Conservation (phyloP, 495 filamentous ascomycete species). For the Aspergillus carlsbadensis region DNA sequence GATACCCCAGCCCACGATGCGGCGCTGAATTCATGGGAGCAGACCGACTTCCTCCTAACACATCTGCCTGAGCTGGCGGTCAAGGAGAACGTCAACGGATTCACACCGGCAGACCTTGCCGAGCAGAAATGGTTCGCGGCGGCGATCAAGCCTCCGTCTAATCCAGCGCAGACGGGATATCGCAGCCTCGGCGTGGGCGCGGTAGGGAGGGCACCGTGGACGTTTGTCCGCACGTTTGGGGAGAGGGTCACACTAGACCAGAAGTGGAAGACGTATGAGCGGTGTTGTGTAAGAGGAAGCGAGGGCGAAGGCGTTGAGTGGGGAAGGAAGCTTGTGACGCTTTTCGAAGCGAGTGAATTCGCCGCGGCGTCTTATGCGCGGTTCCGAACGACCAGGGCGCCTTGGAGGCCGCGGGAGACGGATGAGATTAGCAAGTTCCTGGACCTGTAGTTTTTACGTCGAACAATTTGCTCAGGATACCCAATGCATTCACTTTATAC, state of each 20-base stretch:
- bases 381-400: no score
- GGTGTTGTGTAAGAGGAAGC: slow-evolving; percentile 23
- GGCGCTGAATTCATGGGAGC: slow-evolving; percentile 35
- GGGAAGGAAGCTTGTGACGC: slow-evolving; percentile 62
- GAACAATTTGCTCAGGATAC: no score
- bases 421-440: no score
- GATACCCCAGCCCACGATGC: slow-evolving; percentile 63
- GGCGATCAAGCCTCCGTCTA: slow-evolving; percentile 16
- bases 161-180: neutral
- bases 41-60: slow-evolving; percentile 51
- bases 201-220: slow-evolving; percentile 7
- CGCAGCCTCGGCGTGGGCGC: neutral
- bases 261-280: slow-evolving; percentile 13
- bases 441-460: no score
- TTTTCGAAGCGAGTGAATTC: slow-evolving; percentile 72
- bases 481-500: no score
- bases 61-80: slow-evolving; percentile 56
- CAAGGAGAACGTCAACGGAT: slow-evolving; percentile 68
- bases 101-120: slow-evolving; percentile 65
- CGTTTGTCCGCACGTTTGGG: slow-evolving; percentile 17
- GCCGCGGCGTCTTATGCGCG: slow-evolving; percentile 23
- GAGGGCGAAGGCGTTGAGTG: neutral
- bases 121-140: slow-evolving; percentile 49
- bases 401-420: no score
- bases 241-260: slow-evolving; percentile 1